These are phyloP conservation scores for Sordaria brevicollis DNA, from an alignment of 495 filamentous ascomycete species.

Conservation along the genomic window DNA sequence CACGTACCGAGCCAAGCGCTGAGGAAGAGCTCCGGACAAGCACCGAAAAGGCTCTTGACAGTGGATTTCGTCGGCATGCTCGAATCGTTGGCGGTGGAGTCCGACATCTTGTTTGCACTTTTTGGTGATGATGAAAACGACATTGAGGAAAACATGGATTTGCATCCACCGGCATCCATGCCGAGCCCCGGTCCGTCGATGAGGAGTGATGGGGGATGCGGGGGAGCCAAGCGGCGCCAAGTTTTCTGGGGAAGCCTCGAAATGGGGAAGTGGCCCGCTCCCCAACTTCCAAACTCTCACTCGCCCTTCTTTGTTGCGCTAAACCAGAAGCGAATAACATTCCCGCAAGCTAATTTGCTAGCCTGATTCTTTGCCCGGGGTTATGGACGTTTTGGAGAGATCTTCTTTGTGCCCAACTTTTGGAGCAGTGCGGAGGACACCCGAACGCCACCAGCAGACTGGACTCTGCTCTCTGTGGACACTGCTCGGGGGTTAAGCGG, in stretches of 20 bases:
- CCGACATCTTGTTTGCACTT: neutral
- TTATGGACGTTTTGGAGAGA: neutral
- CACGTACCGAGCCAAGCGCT: no score
- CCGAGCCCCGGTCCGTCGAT: neutral
- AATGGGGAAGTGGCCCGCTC: neutral
- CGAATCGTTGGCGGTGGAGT: neutral
- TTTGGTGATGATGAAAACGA: neutral
- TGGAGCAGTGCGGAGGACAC: neutral
- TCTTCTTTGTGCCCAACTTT: neutral
- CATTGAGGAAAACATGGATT: neutral
- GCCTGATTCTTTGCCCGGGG: neutral
- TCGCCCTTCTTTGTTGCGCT: neutral
- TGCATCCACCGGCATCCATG: neutral
- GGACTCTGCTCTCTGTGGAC: neutral
- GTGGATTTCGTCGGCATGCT: neutral
- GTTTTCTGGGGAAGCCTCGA: neutral
- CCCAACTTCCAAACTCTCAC: neutral
- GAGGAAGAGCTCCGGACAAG: no score
- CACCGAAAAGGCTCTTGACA: neutral
- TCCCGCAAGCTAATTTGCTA: neutral
- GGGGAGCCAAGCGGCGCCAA: neutral
- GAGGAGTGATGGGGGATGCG: neutral
- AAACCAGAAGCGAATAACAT: neutral
- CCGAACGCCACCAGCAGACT: neutral
- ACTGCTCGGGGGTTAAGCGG: neutral